Base-by-base conservation (phyloP, 2,329 filamentous ascomycete genomes). In the Diaporthe longicolla region DNA sequence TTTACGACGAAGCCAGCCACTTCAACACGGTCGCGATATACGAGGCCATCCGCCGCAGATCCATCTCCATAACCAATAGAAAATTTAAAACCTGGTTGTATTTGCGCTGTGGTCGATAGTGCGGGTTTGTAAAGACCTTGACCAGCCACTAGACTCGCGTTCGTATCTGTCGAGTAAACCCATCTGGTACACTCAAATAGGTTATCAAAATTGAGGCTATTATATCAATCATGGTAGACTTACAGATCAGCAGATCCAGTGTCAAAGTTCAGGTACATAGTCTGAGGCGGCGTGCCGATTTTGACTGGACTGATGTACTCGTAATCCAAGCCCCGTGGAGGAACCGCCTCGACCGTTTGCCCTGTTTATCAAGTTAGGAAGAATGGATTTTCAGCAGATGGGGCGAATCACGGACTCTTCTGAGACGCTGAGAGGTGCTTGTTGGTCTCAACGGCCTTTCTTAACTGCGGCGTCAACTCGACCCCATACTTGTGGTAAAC, bases 231-330 rank as follows among this genome's bases (percentile, higher is more conserved):
- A 43, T 17, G 15, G 17, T 5, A 37, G 21, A n/a, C 70, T 71
- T 55, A 71, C 87, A 93, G 85, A 82, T 93, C 92, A 57, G 91
- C 86, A 71, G 89, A 92, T 35, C 91, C 92, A 50, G 91, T 93
- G 78, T 93, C 92, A 77, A 93, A 90, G 80, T 93, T 89, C 76
- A 93, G 83, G 76, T 89, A 87, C 78, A 93, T 77, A 7, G 85
- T 90, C 76, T 89, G 88, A 21, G 82, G 78, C 48, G 82, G 82
- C 7, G 77, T 85, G 73, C 91, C 92, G 78, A 93, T 85, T 29
- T 85, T 87, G 69, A 93, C 91, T 0, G 91, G 89, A 45, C 85
- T 86, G 59, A 90, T 81, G 74, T 89, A 90, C 76, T 88, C 85
- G 29, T 80, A 79, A 76, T 90, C 88, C 69, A 84, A 82, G n/a